Base-by-base conservation (phyloP, 2,329 filamentous ascomycete genomes). In the Alternaria longipes region DNA sequence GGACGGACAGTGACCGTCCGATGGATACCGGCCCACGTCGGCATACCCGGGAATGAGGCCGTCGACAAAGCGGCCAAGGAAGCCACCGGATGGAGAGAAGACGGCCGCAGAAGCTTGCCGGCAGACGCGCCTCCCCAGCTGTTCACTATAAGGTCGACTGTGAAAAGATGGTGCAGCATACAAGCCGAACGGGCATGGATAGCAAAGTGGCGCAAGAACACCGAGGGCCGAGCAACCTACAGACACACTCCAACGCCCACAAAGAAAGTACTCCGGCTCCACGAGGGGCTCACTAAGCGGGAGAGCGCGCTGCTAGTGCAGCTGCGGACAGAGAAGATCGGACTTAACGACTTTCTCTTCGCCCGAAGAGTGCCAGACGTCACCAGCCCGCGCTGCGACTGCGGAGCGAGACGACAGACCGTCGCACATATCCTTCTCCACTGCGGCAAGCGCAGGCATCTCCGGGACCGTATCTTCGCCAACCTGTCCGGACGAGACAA, bases 281-380 rank as follows among this genome's bases (percentile, higher is more conserved):
- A 67, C 52, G 20, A 65, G 38, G 44, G 64, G 26, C n/a, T 40
- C 12, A 67, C 36, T 34, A 65, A 67, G 36, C 32, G 50, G 32
- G 16, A 68, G 36, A 68, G 66, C 54, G 50, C 57, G 18, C 54
- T 66, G 18, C 59, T 67, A 6, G 59, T 67, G 44, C 59, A 68
- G 56, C 38, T 65, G 26, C 36, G 54, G 18, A 67, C 59, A 3
- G 55, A 67, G 54, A 69, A 69, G 40, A 67, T 67, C 16, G 46
- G 64, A 8, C 54, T 69, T 8, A 62, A 54, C 12, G 59, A 68
- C 56, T 65, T 69, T 45, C 63, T 66, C 56, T 69, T 59, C 51
- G 45, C 18, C 45, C 41, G 47, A 52, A 62, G 38, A 54, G 62
- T 69, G 32, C 64, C 49, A 54, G 52, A 20, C 4, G 49, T 66